A percentile compares a stretch with the other conserved stretches of the same genome.
Evolutionary conservation across 805 yeast species (phyloP).

Genomic region (Candida endomychidarum): DNA sequence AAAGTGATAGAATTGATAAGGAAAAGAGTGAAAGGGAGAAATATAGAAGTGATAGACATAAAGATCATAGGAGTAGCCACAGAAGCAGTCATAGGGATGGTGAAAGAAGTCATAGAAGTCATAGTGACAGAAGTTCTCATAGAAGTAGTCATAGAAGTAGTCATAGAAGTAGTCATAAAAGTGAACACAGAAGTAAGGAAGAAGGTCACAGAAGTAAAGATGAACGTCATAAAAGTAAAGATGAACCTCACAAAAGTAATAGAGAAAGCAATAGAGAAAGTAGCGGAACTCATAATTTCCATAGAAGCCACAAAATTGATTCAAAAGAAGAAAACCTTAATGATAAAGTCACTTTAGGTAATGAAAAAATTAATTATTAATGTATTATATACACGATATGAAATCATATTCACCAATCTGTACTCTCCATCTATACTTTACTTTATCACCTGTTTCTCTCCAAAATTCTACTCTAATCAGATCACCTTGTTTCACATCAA

Average conservation of each 20-base stretch:
- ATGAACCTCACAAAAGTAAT: slow-evolving; percentile 1
- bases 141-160: neutral
- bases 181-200: slow-evolving; percentile 3
- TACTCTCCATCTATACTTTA: slow-evolving; percentile 29
- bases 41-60: neutral
- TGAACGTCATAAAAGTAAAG: neutral
- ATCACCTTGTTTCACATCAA: slow-evolving; percentile 10
- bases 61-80: slow-evolving; percentile 2
- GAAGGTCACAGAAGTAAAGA: slow-evolving; percentile 6
- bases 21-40: slow-evolving; percentile 1
- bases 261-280: too few species aligned
- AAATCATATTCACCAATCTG: neutral
- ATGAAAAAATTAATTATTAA: slow-evolving; percentile 1
- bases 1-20: neutral
- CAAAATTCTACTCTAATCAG: slow-evolving; percentile 10
- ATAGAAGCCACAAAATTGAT: neutral
- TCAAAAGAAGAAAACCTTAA: neutral
- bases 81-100: neutral
- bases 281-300: too few species aligned
- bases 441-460: slow-evolving; percentile 15
- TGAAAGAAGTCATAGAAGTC: slow-evolving; percentile 4
- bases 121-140: neutral
- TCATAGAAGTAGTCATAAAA: slow-evolving; percentile 4
- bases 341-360: too few species aligned
- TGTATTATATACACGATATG: slow-evolving; percentile 1